phyloP scores from a whole-genome alignment of 2,329 filamentous ascomycete species.

The Elsinoe arachidis region DNA sequence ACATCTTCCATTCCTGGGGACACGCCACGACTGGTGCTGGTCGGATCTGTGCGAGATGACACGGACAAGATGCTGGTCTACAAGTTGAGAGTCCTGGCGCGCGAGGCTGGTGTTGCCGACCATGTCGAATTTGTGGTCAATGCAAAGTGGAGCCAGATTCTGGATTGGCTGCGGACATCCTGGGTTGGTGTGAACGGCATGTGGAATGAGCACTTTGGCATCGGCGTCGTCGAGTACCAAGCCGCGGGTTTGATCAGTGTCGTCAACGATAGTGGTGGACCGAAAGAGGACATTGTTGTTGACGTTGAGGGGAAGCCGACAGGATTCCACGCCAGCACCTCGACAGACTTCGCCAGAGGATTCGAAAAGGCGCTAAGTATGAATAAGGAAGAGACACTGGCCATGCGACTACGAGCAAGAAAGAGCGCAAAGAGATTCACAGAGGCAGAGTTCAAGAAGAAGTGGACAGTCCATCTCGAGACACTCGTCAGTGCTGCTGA shows the following conservation, averaged over 20 bases:
- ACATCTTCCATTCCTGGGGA: slow-evolving; percentile 28
- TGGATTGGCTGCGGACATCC: slow-evolving; percentile 66
- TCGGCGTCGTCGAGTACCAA: slow-evolving; percentile 96
- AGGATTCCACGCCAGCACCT: slow-evolving; percentile 77
- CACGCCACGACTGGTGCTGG: slow-evolving; percentile 63
- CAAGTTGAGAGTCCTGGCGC: slow-evolving; percentile 73
- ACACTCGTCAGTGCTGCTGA: slow-evolving; percentile 48
- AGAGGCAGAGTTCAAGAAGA: slow-evolving; percentile 71
- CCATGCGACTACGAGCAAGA: slow-evolving; percentile 67
- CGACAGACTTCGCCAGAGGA: slow-evolving; percentile 67
- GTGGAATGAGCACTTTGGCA: slow-evolving; percentile 99
- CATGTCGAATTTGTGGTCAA: slow-evolving; percentile 82
- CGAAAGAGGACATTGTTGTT: slow-evolving; percentile 86
- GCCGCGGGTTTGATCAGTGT: slow-evolving; percentile 88
- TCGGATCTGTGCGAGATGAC: slow-evolving; percentile 86
- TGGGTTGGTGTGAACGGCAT: slow-evolving; percentile 92
- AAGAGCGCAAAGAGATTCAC: slow-evolving; percentile 76
- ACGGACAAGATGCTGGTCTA: slow-evolving; percentile 77
- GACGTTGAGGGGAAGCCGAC: slow-evolving; percentile 69
- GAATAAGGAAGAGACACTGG: slow-evolving; percentile 54
- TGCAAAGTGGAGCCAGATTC: slow-evolving; percentile 77
- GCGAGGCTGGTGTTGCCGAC: slow-evolving; percentile 77
- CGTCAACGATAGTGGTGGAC: slow-evolving; percentile 87
- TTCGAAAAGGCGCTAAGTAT: slow-evolving; percentile 70
- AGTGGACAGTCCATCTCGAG: slow-evolving; percentile 70